phyloP scores from a whole-genome alignment of 2,329 filamentous ascomycete species.

The Tolypocladium nubicola region DNA sequence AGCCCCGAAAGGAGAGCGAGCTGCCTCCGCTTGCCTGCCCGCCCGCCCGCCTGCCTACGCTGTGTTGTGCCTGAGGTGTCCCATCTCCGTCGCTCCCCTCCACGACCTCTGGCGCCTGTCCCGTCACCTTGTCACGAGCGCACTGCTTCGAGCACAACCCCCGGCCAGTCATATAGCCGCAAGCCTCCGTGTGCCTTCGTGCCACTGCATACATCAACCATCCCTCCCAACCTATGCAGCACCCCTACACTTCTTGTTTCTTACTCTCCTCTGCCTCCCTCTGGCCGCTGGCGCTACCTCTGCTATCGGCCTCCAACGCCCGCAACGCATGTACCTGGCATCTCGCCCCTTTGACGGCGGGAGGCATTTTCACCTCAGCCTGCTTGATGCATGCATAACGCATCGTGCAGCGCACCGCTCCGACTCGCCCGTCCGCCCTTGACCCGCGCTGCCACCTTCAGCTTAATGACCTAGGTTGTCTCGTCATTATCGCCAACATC shows the following conservation, averaged over 20 bases:
- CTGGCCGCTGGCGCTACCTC: not conserved
- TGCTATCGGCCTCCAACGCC: not conserved
- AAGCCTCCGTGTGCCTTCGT: constrained; percentile 1
- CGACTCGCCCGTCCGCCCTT: constrained; percentile 1
- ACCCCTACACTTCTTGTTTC: not conserved
- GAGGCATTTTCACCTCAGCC: constrained; percentile 4
- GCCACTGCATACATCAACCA: constrained; percentile 1
- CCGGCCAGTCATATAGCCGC: not conserved
- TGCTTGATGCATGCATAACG: constrained; percentile 4
- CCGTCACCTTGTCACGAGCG: constrained; percentile 2
- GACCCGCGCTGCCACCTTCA: constrained; percentile 1
- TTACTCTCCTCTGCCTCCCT: not conserved
- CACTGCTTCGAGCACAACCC: not conserved
- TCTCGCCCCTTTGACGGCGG: not conserved
- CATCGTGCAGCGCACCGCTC: constrained; percentile 2
- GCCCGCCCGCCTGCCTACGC: not conserved
- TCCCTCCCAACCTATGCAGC: not conserved
- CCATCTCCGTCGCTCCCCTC: not conserved
- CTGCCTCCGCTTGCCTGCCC: not conserved
- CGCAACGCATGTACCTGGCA: not conserved
- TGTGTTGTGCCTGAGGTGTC: not conserved
- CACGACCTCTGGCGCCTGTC: not conserved
- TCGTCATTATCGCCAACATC: not conserved
- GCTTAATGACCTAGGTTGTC: not conserved
- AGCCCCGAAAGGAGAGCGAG: not conserved